These are phyloP conservation scores for Pseudonectria foliicola DNA, from an alignment of 2,329 filamentous ascomycete species.

Conservation along the genomic window DNA sequence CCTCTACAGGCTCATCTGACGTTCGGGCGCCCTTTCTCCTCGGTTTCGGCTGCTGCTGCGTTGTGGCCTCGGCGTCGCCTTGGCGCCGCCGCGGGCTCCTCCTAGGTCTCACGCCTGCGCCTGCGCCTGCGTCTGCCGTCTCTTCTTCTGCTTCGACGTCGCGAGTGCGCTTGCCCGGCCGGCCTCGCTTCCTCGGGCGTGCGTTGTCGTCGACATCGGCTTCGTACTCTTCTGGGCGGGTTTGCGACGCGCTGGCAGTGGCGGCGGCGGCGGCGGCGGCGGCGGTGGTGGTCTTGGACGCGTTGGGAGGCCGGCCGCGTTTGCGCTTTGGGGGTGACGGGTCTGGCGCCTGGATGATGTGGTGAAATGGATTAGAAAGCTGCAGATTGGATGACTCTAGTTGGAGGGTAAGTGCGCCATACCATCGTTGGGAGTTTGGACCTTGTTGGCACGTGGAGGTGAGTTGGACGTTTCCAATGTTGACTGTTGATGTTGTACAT, in stretches of 20 bases:
- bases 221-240: constrained; percentile 16
- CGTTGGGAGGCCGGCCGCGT: constrained; percentile 36
- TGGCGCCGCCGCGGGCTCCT: no score
- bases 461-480: no score
- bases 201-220: constrained; percentile 19
- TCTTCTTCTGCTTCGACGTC: no score
- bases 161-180: constrained; percentile 6
- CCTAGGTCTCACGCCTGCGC: no score
- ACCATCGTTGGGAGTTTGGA: no score
- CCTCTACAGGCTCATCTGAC: constrained; percentile 4
- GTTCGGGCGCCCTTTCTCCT: constrained; percentile 4
- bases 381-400: no score
- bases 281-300: constrained; percentile 25
- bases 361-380: no score
- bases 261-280: no score
- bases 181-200: constrained; percentile 14
- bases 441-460: no score
- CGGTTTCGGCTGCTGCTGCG: constrained; percentile 7
- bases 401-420: no score
- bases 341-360: constrained; percentile 17
- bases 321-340: constrained; percentile 33
- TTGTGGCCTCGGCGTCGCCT: constrained; percentile 9
- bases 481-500: no score
- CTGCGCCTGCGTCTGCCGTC: no score
- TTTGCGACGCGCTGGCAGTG: constrained; percentile 20